Evolutionary conservation across 176 grass and related monocot genomes (phyloP).

Genomic region (sorghum (Sorghum bicolor)): DNA sequence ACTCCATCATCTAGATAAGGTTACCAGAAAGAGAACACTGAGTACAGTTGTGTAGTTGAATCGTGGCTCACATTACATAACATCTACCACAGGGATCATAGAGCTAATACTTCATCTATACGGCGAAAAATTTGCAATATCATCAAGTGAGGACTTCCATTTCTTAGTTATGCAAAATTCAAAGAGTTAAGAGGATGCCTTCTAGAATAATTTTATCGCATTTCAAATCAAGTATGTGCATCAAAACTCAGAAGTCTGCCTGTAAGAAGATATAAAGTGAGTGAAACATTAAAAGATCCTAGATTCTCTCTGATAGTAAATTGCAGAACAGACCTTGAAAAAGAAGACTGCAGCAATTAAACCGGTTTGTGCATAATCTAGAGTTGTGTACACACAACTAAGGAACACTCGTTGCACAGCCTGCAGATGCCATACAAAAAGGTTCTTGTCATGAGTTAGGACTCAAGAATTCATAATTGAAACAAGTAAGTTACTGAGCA

Average conservation of each 20-base stretch:
- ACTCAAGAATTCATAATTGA: neutral
- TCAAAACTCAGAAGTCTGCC: neutral
- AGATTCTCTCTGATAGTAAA: neutral
- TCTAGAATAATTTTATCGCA: neutral
- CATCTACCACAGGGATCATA: neutral
- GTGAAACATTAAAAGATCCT: neutral
- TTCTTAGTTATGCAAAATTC: neutral
- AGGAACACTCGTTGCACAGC: constrained; percentile 74
- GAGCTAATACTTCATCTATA: neutral
- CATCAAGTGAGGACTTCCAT: neutral
- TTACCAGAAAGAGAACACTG: constrained; percentile 29
- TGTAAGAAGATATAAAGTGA: constrained; percentile 14
- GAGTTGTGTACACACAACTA: constrained; percentile 67
- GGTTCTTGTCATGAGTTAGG: neutral
- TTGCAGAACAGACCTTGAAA: constrained; percentile 78
- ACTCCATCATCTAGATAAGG: constrained; percentile 93
- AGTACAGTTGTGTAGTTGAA: neutral
- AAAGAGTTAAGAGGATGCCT: neutral
- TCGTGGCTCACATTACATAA: neutral
- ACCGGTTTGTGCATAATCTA: constrained; percentile 98
- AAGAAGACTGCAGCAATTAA: constrained; percentile 98
- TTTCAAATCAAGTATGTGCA: neutral
- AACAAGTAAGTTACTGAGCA: constrained; percentile 23
- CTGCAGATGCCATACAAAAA: constrained; percentile 45
- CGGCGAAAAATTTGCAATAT: neutral